Evolutionary conservation across 768 basidiomycete species (phyloP).

Genomic region (Coprinellus micaceus): DNA sequence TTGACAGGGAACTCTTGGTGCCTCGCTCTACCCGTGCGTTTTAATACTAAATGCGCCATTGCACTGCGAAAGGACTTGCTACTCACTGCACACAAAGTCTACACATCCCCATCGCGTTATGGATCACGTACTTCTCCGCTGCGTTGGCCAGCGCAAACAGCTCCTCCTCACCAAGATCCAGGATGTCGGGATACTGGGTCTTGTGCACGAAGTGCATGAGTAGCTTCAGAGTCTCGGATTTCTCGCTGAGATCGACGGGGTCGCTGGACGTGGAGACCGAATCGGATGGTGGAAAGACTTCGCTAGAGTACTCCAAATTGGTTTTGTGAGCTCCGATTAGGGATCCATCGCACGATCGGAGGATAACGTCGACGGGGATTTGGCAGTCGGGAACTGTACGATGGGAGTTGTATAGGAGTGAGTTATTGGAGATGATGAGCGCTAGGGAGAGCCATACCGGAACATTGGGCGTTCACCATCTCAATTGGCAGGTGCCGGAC

Average conservation of each 20-base stretch:
- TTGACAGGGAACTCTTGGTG: too few species aligned
- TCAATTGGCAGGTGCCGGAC: too few species aligned
- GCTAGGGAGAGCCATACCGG: too few species aligned
- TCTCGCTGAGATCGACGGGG: not conserved
- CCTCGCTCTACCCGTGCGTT: too few species aligned
- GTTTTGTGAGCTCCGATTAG: slow-evolving; percentile 12
- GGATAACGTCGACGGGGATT: not conserved
- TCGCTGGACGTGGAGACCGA: not conserved
- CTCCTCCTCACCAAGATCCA: too few species aligned
- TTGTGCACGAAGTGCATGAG: slow-evolving; percentile 5
- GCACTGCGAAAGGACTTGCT: too few species aligned
- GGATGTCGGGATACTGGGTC: not conserved
- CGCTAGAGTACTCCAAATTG: slow-evolving; percentile 12
- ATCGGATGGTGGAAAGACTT: slow-evolving; percentile 3
- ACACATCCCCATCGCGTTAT: slow-evolving; percentile 4
- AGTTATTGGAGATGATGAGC: too few species aligned
- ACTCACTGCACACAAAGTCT: not conserved
- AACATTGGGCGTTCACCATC: too few species aligned
- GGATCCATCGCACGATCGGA: not conserved
- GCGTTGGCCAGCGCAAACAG: not conserved
- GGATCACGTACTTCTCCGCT: slow-evolving; percentile 9
- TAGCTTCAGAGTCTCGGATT: not conserved
- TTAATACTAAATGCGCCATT: too few species aligned
- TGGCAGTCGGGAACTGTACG: not conserved
- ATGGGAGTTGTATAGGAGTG: too few species aligned